These are phyloP conservation scores for Sporothrix euskadiensis DNA, from an alignment of 2,329 filamentous ascomycete genomes.

Conservation along the genomic window DNA sequence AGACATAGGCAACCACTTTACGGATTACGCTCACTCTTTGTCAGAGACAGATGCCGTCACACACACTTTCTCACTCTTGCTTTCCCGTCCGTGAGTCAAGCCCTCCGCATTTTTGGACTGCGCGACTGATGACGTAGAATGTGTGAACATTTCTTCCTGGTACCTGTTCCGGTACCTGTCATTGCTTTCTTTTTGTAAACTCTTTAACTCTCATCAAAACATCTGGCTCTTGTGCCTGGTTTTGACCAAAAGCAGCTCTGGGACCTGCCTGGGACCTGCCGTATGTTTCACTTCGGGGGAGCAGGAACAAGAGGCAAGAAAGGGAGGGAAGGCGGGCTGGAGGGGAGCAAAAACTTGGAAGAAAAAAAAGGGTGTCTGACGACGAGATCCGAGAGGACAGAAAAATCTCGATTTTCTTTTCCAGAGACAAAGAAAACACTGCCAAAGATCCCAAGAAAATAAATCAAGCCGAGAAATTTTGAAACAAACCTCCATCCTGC, in stretches of 20 bases:
- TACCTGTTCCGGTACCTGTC: not conserved
- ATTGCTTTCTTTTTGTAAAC: not conserved
- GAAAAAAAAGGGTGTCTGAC: conserved; percentile 11
- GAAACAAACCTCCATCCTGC: not conserved
- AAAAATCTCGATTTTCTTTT: too few species aligned
- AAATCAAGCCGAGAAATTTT: not conserved
- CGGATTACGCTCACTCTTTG: not conserved
- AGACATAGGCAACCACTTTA: conserved; percentile 9
- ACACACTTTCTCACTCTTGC: not conserved
- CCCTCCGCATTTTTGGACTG: not conserved
- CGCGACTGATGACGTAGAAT: not conserved
- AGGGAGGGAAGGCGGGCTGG: not conserved
- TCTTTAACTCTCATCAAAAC: not conserved
- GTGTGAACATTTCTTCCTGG: not conserved
- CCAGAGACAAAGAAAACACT: not conserved
- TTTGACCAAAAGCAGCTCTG: not conserved
- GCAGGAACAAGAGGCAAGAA: not conserved
- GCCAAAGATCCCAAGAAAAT: not conserved
- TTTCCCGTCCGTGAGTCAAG: not conserved
- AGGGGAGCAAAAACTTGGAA: not conserved
- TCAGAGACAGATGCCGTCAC: conserved; percentile 2
- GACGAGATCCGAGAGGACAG: not conserved
- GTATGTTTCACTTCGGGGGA: conserved; percentile 4
- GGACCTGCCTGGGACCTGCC: not conserved
- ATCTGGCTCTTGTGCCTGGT: not conserved